Base-by-base conservation (phyloP, 108 stramenopile genomes). In the Conticribra weissflogii region DNA sequence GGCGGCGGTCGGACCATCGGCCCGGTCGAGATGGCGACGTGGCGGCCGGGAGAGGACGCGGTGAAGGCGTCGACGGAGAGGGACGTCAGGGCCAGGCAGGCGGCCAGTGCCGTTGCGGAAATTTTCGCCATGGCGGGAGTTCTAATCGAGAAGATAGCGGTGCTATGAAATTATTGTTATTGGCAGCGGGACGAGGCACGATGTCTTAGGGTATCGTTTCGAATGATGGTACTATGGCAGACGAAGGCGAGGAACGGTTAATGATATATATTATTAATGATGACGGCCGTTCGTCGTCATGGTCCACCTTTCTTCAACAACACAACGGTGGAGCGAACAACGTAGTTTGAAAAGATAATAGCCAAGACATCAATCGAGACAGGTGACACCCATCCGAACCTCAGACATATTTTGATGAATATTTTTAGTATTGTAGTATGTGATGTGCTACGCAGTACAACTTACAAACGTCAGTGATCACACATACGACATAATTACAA, bases 51-150 rank as follows among this genome's bases (percentile, higher is more conserved):
- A 28, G 63, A 16, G 30, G 28, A 9, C 18, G 15, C 22, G 41
- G 59, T 71, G 59, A 71, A 71, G 69, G 69, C 69, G 41, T 71
- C 48, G 22, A 33, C 33, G 49, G 24, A 49, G 32, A 63, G 32
- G 23, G 63, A 32, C 30, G 69, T 34, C 41, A 51, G 24, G 65
- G 65, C 59, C 50, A 75, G 50, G 53, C 74, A 75, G 59, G 74
- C 51, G 36, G 74, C 65, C 66, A 75, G 19, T 29, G 74, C 74
- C 51, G 61, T 33, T 49, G 59, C 59, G n/a, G 74, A 75, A 27
- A 75, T 48, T 61, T 58, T 50, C 33, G 53, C 28, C 74, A 75
- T 75, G 58, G 16, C n/a, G n/a, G n/a, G n/a, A n/a, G n/a, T n/a
- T n/a, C n/a, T n/a, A n/a, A n/a, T n/a, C n/a, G n/a, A n/a, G n/a